phyloP scores from a whole-genome alignment of 495 filamentous ascomycete species.

The Ascobolus immersus region DNA sequence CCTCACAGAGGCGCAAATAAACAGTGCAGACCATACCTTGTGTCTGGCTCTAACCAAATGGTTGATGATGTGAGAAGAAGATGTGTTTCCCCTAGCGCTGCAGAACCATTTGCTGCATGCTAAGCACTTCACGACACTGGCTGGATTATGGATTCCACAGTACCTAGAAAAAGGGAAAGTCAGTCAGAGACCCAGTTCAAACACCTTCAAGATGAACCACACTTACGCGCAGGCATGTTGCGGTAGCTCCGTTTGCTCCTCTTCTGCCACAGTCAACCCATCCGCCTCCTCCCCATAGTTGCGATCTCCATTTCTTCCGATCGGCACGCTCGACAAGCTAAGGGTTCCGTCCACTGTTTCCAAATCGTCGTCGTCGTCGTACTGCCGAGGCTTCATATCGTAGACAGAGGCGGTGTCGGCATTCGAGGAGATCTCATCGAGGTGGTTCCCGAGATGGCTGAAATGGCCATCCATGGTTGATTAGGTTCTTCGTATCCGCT shows the following conservation, averaged over 20 bases:
- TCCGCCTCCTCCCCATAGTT: slow-evolving; percentile 28
- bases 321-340: slow-evolving; percentile 64
- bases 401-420: slow-evolving; percentile 17
- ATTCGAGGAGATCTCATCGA: slow-evolving; percentile 16
- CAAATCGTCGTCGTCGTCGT: slow-evolving; percentile 47
- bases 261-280: slow-evolving; percentile 15
- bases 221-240: slow-evolving; percentile 91
- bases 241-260: slow-evolving; percentile 79
- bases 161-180: slow-evolving; percentile 31
- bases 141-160: slow-evolving; percentile 88
- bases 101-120: slow-evolving; percentile 98
- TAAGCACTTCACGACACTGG: slow-evolving; percentile 87
- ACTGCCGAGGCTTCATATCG: slow-evolving; percentile 31
- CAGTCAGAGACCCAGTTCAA: neutral
- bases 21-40: slow-evolving; percentile 23
- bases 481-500: no score
- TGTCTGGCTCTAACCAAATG: slow-evolving; percentile 91
- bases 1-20: neutral
- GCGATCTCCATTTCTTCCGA: slow-evolving; percentile 43
- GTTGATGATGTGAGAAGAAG: slow-evolving; percentile 93
- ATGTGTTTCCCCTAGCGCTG: slow-evolving; percentile 87
- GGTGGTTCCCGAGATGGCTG: slow-evolving; percentile 44
- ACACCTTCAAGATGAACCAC: neutral
- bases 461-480: slow-evolving; percentile 70
- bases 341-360: slow-evolving; percentile 81